Percentiles rank a stretch among this genome's conserved stretches.
Evolutionary conservation across 371 early-diverging fungal species (phyloP).

Genomic region (Fennellomyces sp.): DNA sequence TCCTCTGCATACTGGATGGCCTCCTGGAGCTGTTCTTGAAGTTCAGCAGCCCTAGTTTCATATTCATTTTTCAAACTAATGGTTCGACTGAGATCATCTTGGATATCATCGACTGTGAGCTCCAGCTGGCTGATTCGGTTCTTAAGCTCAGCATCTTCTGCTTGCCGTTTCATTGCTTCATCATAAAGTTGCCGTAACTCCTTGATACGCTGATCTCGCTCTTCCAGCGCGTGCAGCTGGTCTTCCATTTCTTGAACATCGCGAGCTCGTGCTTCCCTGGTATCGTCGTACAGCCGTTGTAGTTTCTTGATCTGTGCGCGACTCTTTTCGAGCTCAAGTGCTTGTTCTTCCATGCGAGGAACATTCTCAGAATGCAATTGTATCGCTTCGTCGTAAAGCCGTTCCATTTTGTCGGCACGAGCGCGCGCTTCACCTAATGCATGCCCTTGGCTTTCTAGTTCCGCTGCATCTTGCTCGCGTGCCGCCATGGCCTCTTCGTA

Average conservation of each 20-base stretch:
- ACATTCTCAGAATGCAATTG: neutral
- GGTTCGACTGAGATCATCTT: neutral
- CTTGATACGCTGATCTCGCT: neutral
- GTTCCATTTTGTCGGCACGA: neutral
- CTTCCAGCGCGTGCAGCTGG: neutral
- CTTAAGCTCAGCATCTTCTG: neutral
- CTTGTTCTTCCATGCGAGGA: neutral
- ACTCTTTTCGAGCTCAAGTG: neutral
- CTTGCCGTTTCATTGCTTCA: neutral
- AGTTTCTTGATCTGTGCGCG: neutral
- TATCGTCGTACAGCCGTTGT: neutral
- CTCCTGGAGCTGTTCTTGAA: neutral
- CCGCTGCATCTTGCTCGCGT: neutral
- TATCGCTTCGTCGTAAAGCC: neutral
- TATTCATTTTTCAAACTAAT: neutral
- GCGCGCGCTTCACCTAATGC: neutral
- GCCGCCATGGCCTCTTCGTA: neutral
- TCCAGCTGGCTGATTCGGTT: neutral
- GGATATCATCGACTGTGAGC: neutral
- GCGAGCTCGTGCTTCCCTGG: neutral
- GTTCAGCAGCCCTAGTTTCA: neutral
- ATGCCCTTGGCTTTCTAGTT: neutral
- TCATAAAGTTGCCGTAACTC: neutral
- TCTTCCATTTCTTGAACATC: neutral
- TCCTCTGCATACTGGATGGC: neutral